These are phyloP conservation scores for Diplodia scrobiculata DNA, from an alignment of 2,329 filamentous ascomycete genomes.

Conservation along the genomic window DNA sequence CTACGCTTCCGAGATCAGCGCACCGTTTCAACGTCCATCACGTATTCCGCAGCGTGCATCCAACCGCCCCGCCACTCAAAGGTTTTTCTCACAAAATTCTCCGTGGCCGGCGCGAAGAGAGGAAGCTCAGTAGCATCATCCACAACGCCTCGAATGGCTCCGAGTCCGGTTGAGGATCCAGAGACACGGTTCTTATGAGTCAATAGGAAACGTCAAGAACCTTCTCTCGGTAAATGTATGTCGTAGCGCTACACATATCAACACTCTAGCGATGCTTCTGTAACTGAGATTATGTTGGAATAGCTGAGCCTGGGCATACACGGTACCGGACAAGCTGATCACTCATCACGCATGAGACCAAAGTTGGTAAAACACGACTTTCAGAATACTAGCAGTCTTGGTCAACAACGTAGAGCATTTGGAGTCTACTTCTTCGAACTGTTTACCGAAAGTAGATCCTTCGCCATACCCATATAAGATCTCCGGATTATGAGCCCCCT, in stretches of 20 bases:
- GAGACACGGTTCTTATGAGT: neutral
- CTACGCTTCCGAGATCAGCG: constrained; percentile 1
- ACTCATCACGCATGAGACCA: too few relatives aligned
- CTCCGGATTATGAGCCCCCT: neutral
- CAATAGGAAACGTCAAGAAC: neutral
- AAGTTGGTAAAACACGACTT: too few relatives aligned
- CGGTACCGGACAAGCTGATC: neutral
- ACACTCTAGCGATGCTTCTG: neutral
- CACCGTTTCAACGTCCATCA: neutral
- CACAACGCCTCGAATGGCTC: neutral
- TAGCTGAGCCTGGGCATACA: neutral
- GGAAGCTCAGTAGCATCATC: neutral
- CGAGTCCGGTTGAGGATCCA: neutral
- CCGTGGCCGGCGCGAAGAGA: neutral
- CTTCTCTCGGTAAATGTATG: neutral
- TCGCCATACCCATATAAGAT: neutral
- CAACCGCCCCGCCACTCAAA: neutral
- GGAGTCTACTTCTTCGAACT: neutral
- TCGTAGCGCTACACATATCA: neutral
- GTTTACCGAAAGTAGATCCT: neutral
- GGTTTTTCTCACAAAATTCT: neutral
- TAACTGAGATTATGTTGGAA: neutral
- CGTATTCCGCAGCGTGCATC: neutral
- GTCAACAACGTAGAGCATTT: neutral
- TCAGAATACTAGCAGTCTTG: too few relatives aligned